Evolutionary conservation across 768 basidiomycete species (phyloP).

Genomic region (Boletus vermiculosoides): DNA sequence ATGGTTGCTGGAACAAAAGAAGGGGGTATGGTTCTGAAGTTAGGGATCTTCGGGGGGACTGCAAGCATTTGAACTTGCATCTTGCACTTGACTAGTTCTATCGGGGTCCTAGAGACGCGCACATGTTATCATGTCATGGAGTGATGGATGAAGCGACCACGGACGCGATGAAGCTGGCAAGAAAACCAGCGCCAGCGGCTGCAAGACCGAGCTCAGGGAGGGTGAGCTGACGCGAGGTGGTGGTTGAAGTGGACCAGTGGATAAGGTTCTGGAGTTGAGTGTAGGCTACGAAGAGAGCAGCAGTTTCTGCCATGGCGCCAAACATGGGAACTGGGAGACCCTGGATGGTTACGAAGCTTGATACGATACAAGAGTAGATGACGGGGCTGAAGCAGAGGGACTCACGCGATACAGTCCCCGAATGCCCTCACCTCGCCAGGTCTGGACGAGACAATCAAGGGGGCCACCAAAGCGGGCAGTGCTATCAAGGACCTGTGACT

Average conservation of each 20-base stretch:
- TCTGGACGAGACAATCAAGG: constrained; percentile 59
- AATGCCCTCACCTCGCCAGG: constrained; percentile 55
- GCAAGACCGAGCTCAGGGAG: constrained; percentile 71
- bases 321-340: constrained; percentile 84
- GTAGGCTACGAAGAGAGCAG: constrained; percentile 79
- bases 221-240: constrained; percentile 37
- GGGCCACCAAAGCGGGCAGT: constrained; percentile 57
- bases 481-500: constrained; percentile 78
- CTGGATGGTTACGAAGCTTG: constrained; percentile 35
- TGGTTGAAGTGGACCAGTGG: constrained; percentile 31
- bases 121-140: neutral
- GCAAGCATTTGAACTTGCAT: constrained; percentile 89
- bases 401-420: constrained; percentile 53
- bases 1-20: constrained; percentile 13
- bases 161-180: constrained; percentile 80
- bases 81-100: constrained; percentile 90
- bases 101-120: constrained; percentile 64
- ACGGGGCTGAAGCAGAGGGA: constrained; percentile 12
- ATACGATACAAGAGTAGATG: neutral
- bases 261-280: constrained; percentile 64
- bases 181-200: constrained; percentile 74
- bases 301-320: constrained; percentile 88
- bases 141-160: constrained; percentile 29
- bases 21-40: constrained; percentile 15
- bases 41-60: constrained; percentile 12